Percentiles rank a stretch among this genome's conserved stretches.
Conservation (phyloP, 225 moss, liverwort and hornwort species). For the Sphagnum contortum region DNA sequence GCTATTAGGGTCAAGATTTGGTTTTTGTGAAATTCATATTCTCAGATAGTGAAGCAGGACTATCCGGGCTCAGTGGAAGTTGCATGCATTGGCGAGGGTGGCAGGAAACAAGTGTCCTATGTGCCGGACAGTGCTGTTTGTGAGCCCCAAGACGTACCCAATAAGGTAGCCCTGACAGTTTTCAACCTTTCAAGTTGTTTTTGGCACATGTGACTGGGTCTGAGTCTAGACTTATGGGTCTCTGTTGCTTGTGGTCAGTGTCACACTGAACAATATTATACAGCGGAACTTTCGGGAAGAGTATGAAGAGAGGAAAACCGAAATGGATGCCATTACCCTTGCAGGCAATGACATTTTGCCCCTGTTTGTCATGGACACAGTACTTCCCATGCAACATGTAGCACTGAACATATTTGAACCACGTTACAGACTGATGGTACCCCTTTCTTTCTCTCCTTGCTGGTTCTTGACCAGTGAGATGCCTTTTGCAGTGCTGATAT, state of each 20-base stretch:
- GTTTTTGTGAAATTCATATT: too few relatives aligned
- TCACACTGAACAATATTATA: constrained; percentile 89
- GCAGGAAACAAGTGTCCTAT: constrained; percentile 93
- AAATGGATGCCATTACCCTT: constrained; percentile 65
- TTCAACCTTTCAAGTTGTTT: background rate
- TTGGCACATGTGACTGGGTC: too few relatives aligned
- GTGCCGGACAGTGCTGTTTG: constrained; percentile 89
- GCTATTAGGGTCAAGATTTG: too few relatives aligned
- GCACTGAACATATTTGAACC: constrained; percentile 81
- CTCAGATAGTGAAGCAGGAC: too few relatives aligned
- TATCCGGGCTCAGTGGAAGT: too few relatives aligned
- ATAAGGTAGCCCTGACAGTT: constrained; percentile 38
- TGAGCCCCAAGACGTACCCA: constrained; percentile 70
- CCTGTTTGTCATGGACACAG: constrained; percentile 74
- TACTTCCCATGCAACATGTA: constrained; percentile 60
- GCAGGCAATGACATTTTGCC: constrained; percentile 72
- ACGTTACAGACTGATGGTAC: constrained; percentile 94
- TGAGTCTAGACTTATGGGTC: background rate
- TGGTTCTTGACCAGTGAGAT: background rate
- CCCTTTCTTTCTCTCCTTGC: background rate
- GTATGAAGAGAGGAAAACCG: constrained; percentile 75
- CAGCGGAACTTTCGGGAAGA: constrained; percentile 86
- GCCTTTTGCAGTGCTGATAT: too few relatives aligned
- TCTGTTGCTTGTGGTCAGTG: constrained; percentile 24
- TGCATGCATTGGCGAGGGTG: constrained; percentile 4